phyloP scores from a whole-genome alignment of 495 filamentous ascomycete species.

The Lasiosphaeris hirsuta region DNA sequence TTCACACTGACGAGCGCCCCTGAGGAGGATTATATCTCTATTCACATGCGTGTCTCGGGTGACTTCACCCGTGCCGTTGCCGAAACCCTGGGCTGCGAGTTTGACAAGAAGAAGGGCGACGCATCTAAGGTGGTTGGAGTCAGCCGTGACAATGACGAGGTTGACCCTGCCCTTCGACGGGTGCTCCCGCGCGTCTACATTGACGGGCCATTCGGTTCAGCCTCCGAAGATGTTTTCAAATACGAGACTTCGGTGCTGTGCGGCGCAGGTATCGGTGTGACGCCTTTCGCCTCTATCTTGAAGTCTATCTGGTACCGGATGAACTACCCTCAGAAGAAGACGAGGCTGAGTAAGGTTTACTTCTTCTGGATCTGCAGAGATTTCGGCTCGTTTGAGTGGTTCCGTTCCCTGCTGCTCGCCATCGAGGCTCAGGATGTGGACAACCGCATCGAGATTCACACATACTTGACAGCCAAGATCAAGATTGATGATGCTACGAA shows the following conservation, averaged over 20 bases:
- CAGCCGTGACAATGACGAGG: slow-evolving; percentile 52
- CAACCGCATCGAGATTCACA: slow-evolving; percentile 74
- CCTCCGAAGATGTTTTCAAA: slow-evolving; percentile 75
- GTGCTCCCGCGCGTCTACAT: slow-evolving; percentile 73
- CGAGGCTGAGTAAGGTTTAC: slow-evolving; percentile 72
- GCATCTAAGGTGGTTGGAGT: slow-evolving; percentile 62
- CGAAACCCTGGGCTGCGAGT: slow-evolving; percentile 64
- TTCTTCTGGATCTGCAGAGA: slow-evolving; percentile 85
- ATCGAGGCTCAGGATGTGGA: slow-evolving; percentile 82
- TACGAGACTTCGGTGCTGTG: slow-evolving; percentile 68
- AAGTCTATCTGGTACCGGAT: slow-evolving; percentile 88
- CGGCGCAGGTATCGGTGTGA: slow-evolving; percentile 71
- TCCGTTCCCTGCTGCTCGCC: slow-evolving; percentile 70
- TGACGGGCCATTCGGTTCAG: slow-evolving; percentile 75
- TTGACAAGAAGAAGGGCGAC: slow-evolving; percentile 55
- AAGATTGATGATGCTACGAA: slow-evolving; percentile 76
- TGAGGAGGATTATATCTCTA: slow-evolving; percentile 78
- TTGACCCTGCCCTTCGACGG: slow-evolving; percentile 65
- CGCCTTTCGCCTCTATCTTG: slow-evolving; percentile 72
- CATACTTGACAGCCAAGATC: slow-evolving; percentile 72
- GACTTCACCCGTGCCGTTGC: slow-evolving; percentile 66
- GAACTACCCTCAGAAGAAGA: slow-evolving; percentile 74
- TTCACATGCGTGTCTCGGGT: slow-evolving; percentile 70
- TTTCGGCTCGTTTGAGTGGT: slow-evolving; percentile 79
- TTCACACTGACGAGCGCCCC: slow-evolving; percentile 77